Evolutionary conservation across 106 monocot genomes (phyloP).

Genomic region (Phalaenopsis aphrodite): DNA sequence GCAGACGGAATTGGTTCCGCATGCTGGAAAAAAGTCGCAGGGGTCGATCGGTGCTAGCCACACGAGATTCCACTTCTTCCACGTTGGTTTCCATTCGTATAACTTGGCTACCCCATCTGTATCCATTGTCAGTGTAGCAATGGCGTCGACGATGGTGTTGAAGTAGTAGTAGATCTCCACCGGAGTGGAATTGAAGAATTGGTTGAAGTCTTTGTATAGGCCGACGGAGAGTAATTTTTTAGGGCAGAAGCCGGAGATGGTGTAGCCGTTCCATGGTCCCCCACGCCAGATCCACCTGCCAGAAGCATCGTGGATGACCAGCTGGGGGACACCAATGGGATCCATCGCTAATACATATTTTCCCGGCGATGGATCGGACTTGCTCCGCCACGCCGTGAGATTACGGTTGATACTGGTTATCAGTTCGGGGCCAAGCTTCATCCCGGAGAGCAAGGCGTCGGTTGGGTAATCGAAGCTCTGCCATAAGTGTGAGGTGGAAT

Average conservation of each 20-base stretch:
- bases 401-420: constrained; percentile 16
- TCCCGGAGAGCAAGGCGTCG: constrained; percentile 48
- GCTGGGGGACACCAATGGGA: not conserved
- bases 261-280: constrained; percentile 12
- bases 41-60: not conserved
- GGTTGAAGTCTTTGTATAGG: not conserved
- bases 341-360: constrained; percentile 6
- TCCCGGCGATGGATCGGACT: constrained; percentile 31
- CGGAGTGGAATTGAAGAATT: not conserved
- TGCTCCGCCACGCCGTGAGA: constrained; percentile 26
- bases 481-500: constrained; percentile 15
- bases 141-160: not conserved
- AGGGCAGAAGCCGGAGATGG: not conserved
- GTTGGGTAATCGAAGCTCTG: constrained; percentile 66
- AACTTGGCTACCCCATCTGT: not conserved
- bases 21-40: not conserved
- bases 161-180: not conserved
- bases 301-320: not conserved
- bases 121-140: not conserved
- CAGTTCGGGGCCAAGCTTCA: constrained; percentile 38
- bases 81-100: not conserved
- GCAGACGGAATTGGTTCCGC: constrained; percentile 11
- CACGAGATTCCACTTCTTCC: not conserved
- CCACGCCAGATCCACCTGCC: not conserved
- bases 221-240: not conserved